Base-by-base conservation (phyloP, 768 basidiomycete species). In the Boletus sp. region DNA sequence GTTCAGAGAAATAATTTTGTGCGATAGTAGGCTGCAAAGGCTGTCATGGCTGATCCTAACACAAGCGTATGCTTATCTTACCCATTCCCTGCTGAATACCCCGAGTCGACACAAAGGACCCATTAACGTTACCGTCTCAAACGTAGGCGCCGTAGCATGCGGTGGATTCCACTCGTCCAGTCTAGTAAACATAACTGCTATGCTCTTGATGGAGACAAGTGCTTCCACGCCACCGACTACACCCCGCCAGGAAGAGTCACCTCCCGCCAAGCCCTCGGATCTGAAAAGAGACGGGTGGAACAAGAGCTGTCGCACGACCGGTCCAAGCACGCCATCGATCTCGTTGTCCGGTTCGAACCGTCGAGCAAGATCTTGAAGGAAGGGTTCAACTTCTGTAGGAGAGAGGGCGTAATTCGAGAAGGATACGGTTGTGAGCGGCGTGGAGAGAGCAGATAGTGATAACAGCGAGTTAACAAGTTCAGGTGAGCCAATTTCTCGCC, bases 1-100 rank as follows among this genome's bases (percentile, higher is more conserved):
- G 85, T 32, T 95, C 87, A 0, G 92, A 84, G 73, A 97, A 98
- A 67, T 95, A 97, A 0, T 83, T 81, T 56, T 82, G 77, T 3
- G 88, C 81, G 52, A 98, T 84, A 11, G 74, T 74, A 10, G 92
- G 92, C 95, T 95, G 64, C 9, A 50, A 57, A 46, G 24, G 45
- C 29, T 37, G 49, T 55, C 29, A 50, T 60, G 50, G 39, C 29
- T 24, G 50, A 45, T 35, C 9, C 30, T 9, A 5, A 35, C 28
- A 32, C 18, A 35, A 32, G 9, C 10, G 0, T 36, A n/a, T 4
- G 3, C 9, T 35, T 32, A 33, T 51, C 81, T 62, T 68, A 95
- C 89, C 86, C 92, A 95, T 80, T 98, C 90, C 53, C 84, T 76
- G n/a, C 86, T 82, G 68, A 96, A 98, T 6, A 94, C 85, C 39